Evolutionary conservation across 441 rosid genomes (phyloP).

Genomic region (Brassica balearica): DNA sequence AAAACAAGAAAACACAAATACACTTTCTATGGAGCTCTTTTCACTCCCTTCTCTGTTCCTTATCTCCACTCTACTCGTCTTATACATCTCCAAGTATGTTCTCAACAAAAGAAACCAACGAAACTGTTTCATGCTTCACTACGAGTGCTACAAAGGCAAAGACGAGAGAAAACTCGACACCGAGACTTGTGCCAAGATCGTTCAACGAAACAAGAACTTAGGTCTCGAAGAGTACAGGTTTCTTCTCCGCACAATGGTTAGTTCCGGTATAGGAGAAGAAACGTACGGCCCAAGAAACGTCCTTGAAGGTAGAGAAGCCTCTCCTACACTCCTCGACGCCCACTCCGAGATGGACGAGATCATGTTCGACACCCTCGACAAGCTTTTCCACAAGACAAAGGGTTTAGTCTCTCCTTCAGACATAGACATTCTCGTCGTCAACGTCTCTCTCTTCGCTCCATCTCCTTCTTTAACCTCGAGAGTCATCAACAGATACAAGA

Average conservation of each 20-base stretch:
- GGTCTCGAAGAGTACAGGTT: constrained; percentile 87
- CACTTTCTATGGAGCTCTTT: constrained; percentile 25
- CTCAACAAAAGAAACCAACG: constrained; percentile 51
- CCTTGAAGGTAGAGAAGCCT: constrained; percentile 39
- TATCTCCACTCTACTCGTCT: constrained; percentile 47
- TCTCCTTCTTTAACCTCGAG: constrained; percentile 64
- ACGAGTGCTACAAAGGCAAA: constrained; percentile 73
- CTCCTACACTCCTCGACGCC: constrained; percentile 34
- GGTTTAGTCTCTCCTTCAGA: constrained; percentile 52
- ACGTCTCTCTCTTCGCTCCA: constrained; percentile 65
- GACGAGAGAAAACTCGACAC: constrained; percentile 72
- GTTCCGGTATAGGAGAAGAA: constrained; percentile 82
- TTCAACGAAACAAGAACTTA: constrained; percentile 62
- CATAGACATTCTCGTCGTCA: constrained; percentile 61
- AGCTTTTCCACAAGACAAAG: constrained; percentile 53
- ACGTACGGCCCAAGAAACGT: constrained; percentile 66
- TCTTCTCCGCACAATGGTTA: constrained; percentile 79
- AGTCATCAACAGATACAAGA: constrained; percentile 62
- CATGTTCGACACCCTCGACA: constrained; percentile 50
- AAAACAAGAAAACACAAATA: neutral
- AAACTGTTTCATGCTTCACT: constrained; percentile 83
- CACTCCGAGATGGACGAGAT: constrained; percentile 42
- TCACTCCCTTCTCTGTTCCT: constrained; percentile 53
- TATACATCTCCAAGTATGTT: constrained; percentile 43
- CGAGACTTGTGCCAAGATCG: constrained; percentile 59